Base-by-base conservation (phyloP, 768 basidiomycete species). In the Cubamyces lactineus region DNA sequence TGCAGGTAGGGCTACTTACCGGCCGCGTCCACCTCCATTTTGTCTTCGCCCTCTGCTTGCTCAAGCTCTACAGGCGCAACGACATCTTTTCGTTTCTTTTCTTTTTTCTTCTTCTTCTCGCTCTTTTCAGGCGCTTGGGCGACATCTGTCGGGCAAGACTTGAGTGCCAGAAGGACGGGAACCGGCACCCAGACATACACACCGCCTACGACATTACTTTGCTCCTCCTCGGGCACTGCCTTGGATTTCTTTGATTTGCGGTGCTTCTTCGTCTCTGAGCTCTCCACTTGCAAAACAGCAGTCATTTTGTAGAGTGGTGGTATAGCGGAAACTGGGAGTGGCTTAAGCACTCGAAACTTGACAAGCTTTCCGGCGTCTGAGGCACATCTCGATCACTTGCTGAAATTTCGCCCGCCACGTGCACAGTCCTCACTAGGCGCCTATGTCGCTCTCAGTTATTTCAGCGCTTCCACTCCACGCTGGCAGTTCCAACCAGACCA, bases 211-310 rank as follows among this genome's bases (percentile, higher is more conserved):
- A 24, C 62, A 53, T 43, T 60, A 30, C 52, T 19, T 19, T 64
- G 54, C 39, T 60, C 60, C 38, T 39, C 51, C n/a, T 64, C 56
- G 19, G 34, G 46, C 39, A 62, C 54, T 3, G 45, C 68, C 52
- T 66, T 69, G 24, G 64, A 67, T 40, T 67, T 71, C 57, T 67
- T 68, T 28, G 57, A 45, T 24, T 62, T 58, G 17, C 19, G 60
- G 0, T 17, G 8, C 38, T 39, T 34, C n/a, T 53, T 38, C 9
- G 34, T 34, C 11, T 34, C 34, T 11, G 34, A 1, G 9, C 34
- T 34, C 11, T 34, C 8, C 2, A 9, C 26, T 9, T 15, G 3
- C 48, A 42, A 2, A 3, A 50, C 57, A 16, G 42, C 39, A 28
- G 57, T 57, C 57, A 57, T 57, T 19, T 21, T 28, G 13, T 15